A percentile compares a stretch with the other conserved stretches of the same genome.
Conservation (phyloP, 495 filamentous ascomycete genomes). For the Neurospora cerealis region DNA sequence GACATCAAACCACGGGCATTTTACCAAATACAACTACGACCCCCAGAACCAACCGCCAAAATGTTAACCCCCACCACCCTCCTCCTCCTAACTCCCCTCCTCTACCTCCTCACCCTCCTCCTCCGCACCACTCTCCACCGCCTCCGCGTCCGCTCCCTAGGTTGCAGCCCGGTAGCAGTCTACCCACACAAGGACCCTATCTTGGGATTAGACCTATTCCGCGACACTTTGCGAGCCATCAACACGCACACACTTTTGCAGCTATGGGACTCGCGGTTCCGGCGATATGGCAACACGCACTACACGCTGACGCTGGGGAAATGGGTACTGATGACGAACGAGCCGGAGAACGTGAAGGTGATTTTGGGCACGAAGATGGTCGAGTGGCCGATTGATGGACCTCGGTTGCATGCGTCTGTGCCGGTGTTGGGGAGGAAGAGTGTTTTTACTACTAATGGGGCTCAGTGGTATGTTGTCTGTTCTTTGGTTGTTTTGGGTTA, state of each 20-base stretch:
- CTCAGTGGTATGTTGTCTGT: constrained; percentile 32
- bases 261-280: constrained; percentile 12
- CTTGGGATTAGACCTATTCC: constrained; percentile 32
- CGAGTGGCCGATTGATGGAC: constrained; percentile 35
- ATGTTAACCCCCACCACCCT: background rate
- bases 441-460: constrained; percentile 66
- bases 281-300: constrained; percentile 22
- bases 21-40: background rate
- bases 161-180: constrained; percentile 10
- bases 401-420: constrained; percentile 21
- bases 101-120: constrained; percentile 3
- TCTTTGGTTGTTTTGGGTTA: background rate
- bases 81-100: background rate
- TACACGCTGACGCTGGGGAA: constrained; percentile 16
- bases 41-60: background rate
- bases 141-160: constrained; percentile 5
- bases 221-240: constrained; percentile 14
- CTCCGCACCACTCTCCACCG: background rate
- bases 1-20: background rate
- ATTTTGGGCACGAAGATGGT: constrained; percentile 60
- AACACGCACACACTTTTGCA: constrained; percentile 20
- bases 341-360: constrained; percentile 66
- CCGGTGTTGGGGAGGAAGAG: constrained; percentile 28
- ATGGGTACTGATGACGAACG: constrained; percentile 43
- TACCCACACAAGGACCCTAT: constrained; percentile 33